Conservation (phyloP, 352 stramenopile species). For the Phytopythium chamaehyphon region DNA sequence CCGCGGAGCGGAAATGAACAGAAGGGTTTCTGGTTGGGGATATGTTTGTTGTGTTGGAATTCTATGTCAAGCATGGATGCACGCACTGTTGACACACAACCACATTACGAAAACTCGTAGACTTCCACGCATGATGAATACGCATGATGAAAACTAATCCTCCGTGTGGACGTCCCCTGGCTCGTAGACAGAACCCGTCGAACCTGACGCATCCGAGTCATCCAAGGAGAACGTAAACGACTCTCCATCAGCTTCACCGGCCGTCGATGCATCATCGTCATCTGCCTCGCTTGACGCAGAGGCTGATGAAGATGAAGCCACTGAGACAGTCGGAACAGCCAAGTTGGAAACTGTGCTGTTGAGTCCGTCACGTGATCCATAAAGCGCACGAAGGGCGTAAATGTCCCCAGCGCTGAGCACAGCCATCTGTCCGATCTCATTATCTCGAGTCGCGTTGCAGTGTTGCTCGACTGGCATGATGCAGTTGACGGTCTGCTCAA, state of each 20-base stretch:
- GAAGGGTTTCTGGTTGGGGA: too few relatives aligned
- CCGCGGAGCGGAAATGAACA: too few relatives aligned
- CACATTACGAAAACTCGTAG: too few relatives aligned
- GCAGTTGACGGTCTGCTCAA: constrained; percentile 62
- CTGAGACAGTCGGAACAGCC: constrained; percentile 20
- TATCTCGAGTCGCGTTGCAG: constrained; percentile 64
- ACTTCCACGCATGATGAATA: too few relatives aligned
- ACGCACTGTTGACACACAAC: too few relatives aligned
- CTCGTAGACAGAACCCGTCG: background rate
- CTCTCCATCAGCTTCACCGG: background rate
- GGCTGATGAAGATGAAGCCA: constrained; percentile 12
- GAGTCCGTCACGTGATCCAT: constrained; percentile 33
- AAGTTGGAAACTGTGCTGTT: constrained; percentile 25
- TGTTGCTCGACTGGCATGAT: constrained; percentile 60
- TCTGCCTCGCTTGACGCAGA: constrained; percentile 3
- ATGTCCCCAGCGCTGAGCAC: constrained; percentile 60
- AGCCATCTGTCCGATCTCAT: constrained; percentile 50
- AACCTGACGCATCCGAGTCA: background rate
- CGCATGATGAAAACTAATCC: background rate
- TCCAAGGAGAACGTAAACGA: constrained; percentile 3
- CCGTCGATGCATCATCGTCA: background rate
- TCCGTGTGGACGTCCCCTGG: constrained; percentile 3
- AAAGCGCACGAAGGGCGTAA: constrained; percentile 56
- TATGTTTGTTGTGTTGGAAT: too few relatives aligned
- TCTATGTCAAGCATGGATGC: too few relatives aligned